A percentile compares a stretch with the other conserved stretches of the same genome.
phyloP scores from a whole-genome alignment of 2,329 filamentous ascomycete species.

The Parascedosporium putredinis region DNA sequence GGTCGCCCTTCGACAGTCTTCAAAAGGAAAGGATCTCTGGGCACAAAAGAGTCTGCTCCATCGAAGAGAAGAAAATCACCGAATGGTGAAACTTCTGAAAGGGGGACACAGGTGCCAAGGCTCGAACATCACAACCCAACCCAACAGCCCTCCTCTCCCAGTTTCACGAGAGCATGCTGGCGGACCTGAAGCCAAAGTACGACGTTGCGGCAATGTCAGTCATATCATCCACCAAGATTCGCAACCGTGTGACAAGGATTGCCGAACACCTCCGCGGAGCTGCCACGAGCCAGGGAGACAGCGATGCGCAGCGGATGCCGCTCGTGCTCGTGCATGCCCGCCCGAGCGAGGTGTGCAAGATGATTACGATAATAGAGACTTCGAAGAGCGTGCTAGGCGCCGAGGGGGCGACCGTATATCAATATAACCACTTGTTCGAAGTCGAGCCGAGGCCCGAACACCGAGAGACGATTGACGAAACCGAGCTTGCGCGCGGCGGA shows the following conservation, averaged over 20 bases:
- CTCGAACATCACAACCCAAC: neutral
- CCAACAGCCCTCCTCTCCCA: constrained; percentile 16
- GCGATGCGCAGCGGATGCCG: constrained; percentile 15
- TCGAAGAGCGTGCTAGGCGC: constrained; percentile 45
- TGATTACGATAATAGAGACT: constrained; percentile 59
- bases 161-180: constrained; percentile 32
- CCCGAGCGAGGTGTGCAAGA: constrained; percentile 45
- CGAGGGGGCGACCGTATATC: constrained; percentile 37
- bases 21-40: neutral
- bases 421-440: constrained; percentile 48
- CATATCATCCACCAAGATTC: constrained; percentile 50
- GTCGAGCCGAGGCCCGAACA: constrained; percentile 21
- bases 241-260: constrained; percentile 37
- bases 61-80: constrained; percentile 2
- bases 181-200: constrained; percentile 33
- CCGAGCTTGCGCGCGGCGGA: neutral
- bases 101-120: neutral
- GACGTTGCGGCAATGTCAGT: constrained; percentile 42
- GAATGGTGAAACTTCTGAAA: neutral
- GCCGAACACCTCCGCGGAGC: constrained; percentile 31
- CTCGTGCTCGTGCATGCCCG: constrained; percentile 41
- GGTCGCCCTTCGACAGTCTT: too few species aligned
- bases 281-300: constrained; percentile 12
- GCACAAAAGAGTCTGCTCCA: neutral
- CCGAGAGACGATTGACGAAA: neutral